Percentiles rank a stretch among this genome's conserved stretches.
Evolutionary conservation across 768 basidiomycete species (phyloP).

Genomic region (Hygrocybe punicea): DNA sequence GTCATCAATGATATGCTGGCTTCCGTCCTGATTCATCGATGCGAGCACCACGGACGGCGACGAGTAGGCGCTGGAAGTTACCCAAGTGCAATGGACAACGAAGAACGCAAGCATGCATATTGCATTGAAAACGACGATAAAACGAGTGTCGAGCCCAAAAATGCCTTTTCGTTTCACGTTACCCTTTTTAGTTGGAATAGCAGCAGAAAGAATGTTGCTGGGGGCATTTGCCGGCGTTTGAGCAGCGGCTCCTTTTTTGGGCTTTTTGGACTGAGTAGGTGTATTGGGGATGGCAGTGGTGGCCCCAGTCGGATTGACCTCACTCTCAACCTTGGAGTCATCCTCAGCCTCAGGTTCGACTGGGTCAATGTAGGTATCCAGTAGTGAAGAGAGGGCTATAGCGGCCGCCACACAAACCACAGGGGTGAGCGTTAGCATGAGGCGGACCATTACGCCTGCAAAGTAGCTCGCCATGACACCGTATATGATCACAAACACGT

Average conservation of each 20-base stretch:
- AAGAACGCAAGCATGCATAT: constrained; percentile 81
- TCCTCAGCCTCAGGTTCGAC: constrained; percentile 52
- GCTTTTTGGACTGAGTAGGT: constrained; percentile 49
- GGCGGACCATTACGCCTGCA: constrained; percentile 98
- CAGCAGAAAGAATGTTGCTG: constrained; percentile 42
- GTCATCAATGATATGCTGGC: constrained; percentile 94
- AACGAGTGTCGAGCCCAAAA: constrained; percentile 80
- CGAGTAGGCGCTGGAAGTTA: constrained; percentile 91
- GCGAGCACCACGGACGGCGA: constrained; percentile 96
- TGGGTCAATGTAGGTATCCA: constrained; percentile 90
- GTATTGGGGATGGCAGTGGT: constrained; percentile 16
- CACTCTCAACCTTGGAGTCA: constrained; percentile 32
- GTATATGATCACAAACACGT: constrained; percentile 98
- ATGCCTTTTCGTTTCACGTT: constrained; percentile 56
- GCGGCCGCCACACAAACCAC: constrained; percentile 94
- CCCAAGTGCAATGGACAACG: constrained; percentile 96
- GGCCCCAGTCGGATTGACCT: constrained; percentile 25
- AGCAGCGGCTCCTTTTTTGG: constrained; percentile 46
- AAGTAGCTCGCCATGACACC: constrained; percentile 96
- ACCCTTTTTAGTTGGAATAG: constrained; percentile 34
- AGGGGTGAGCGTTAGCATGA: constrained; percentile 96
- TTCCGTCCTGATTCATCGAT: constrained; percentile 74
- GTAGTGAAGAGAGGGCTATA: constrained; percentile 80
- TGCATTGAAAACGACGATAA: constrained; percentile 70
- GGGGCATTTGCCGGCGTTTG: constrained; percentile 31